Evolutionary conservation across 192 early-diverging fungal species (phyloP).

Genomic region (Mortierella hygrophila): DNA sequence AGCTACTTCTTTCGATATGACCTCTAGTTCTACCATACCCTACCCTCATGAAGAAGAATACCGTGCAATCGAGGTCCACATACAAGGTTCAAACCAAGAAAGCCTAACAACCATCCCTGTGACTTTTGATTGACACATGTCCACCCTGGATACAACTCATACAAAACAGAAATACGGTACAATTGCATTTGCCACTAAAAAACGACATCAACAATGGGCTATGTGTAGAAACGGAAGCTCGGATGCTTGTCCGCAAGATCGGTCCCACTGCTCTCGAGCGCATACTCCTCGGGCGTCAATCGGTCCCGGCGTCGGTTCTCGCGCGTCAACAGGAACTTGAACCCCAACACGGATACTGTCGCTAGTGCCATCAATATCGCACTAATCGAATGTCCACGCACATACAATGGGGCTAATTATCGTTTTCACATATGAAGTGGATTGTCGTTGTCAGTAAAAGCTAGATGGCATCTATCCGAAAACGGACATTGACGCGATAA

Average conservation of each 20-base stretch:
- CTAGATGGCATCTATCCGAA: too few species aligned
- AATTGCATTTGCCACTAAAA: background rate
- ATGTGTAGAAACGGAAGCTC: conserved; percentile 6
- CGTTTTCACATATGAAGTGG: background rate
- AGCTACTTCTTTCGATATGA: too few species aligned
- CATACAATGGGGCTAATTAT: conserved; percentile 4
- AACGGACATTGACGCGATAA: background rate
- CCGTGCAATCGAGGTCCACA: too few species aligned
- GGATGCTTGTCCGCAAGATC: conserved; percentile 46
- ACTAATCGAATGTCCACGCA: conserved; percentile 9
- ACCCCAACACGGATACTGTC: conserved; percentile 47
- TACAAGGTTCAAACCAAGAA: too few species aligned
- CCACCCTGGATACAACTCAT: background rate
- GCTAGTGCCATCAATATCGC: background rate
- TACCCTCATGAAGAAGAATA: too few species aligned
- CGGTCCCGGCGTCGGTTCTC: conserved; percentile 70
- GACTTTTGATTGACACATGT: conserved; percentile 1
- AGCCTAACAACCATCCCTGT: too few species aligned
- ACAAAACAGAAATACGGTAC: background rate
- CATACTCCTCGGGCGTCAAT: conserved; percentile 61
- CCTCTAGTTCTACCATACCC: too few species aligned
- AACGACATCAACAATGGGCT: background rate
- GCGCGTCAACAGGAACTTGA: conserved; percentile 64
- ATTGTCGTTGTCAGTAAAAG: background rate
- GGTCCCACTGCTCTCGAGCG: conserved; percentile 50